Evolutionary conservation across 257 asterid species (phyloP), one percentile per base, ranked within the genome.

Genomic region (Asclepias syriaca): DNA sequence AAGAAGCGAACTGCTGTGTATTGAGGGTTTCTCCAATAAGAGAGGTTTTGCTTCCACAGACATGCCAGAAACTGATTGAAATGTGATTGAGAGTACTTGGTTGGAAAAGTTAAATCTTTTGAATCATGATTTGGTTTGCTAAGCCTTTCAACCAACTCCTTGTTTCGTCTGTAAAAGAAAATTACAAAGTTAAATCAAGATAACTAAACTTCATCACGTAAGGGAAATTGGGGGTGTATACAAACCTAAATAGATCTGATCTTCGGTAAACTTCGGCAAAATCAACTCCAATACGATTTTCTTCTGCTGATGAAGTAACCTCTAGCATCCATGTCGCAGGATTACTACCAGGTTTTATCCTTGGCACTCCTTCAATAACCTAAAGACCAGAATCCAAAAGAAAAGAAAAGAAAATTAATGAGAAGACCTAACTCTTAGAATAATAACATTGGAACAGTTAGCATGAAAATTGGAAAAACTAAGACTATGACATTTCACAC

Each of bases 291-390:
- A 91, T 84, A 40, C 89, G 91, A 77, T 34, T 76, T 85, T 91
- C 97, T 80, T 91, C 96, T 58, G 84, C 79, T 69, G 88, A 66
- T 53, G 97, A 89, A 59, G 99, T 94, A 66, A 88, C 92, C 81
- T 91, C 97, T 66, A 94, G 71, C 93, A 94, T 91, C 99, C 99
- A 94, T 74, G 97, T 91, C 29, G 99, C 90, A 22, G 99, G 99
- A 79, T 94, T 94, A 81, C 87, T 83, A 69, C 97, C 97, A 74
- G 91, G 84, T 82, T 74, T 89, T 71, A 94, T 94, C 84, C 69
- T 89, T 58, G 76, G 82, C 61, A 93, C 82, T 73, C 98, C 97
- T 72, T 89, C 96, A 58, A 90, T 76, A 59, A 84, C 89, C 98
- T 93, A 80, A 63, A 78, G 48, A 54, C 61, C 70, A 45, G 72